Percentiles rank a stretch among this genome's conserved stretches.
Evolutionary conservation across 805 yeast genomes (phyloP).

Genomic region (Priceomyces medius): DNA sequence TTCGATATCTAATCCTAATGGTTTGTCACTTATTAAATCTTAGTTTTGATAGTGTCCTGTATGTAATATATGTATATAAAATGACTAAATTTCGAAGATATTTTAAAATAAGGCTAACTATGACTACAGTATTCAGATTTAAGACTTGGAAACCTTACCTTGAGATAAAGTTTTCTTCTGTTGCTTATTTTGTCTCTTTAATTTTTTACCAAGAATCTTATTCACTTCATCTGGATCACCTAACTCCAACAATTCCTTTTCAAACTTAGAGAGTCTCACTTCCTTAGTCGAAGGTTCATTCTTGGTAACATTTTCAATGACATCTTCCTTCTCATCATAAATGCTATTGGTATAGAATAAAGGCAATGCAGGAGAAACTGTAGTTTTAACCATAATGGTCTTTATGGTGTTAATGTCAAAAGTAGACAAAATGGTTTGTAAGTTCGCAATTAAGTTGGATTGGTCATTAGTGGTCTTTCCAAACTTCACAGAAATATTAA

Average conservation of each 20-base stretch:
- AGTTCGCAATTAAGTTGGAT: constrained; percentile 58
- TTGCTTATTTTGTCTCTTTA: constrained; percentile 25
- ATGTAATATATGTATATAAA: constrained; percentile 4
- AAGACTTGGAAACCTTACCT: neutral
- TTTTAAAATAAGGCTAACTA: neutral
- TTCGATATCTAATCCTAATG: too few species aligned
- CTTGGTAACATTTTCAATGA: constrained; percentile 31
- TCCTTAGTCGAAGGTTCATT: constrained; percentile 17
- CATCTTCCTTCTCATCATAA: constrained; percentile 52
- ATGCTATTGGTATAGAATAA: constrained; percentile 65
- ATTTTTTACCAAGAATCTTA: constrained; percentile 58
- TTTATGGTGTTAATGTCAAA: constrained; percentile 50
- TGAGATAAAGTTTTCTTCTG: constrained; percentile 1
- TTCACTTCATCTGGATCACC: constrained; percentile 74
- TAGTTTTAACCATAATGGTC: constrained; percentile 63
- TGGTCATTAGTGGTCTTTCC: constrained; percentile 49
- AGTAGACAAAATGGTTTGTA: constrained; percentile 50
- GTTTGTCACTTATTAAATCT: too few species aligned
- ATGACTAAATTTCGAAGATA: neutral
- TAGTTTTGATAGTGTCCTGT: constrained; percentile 3
- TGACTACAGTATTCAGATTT: neutral
- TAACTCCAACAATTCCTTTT: constrained; percentile 75
- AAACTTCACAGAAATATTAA: constrained; percentile 59
- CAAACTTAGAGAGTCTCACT: constrained; percentile 58
- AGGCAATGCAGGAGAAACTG: constrained; percentile 80